Base-by-base conservation (phyloP, 2,329 filamentous ascomycete species). In the Fusarium avenaceum region DNA sequence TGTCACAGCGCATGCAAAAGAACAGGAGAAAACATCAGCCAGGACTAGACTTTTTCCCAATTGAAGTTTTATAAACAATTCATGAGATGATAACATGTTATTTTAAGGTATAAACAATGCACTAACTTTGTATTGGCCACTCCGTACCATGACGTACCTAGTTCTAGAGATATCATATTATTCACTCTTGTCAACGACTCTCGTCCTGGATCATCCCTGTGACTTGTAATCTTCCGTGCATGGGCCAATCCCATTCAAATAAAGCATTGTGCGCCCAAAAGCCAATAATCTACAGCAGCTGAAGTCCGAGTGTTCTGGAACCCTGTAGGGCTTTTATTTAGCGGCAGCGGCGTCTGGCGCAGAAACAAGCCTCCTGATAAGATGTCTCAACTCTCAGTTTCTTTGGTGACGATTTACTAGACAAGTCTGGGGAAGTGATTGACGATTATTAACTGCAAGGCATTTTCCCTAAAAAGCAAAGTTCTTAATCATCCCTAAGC, bases 301-400 rank as follows among this genome's bases (percentile, higher is more conserved):
- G 4, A 53, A 33, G 22, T 7, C 11, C 7, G 26, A 15, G 15
- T 11, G 28, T 43, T 57, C 47, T 43, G n/a, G 47, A 53, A 53
- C 47, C 28, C 38, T 53, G 47, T 6, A 57, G 15, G 24, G 14
- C 4, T n/a, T 13, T 24, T 22, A 5, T 30, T 43, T 43, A 35
- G 32, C 15, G 9, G 40, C 38, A 15, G 54, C 43, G 47, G 54
- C 38, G n/a, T 54, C 22, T 44, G 30, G 11, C 52, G 32, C 26
- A 44, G 54, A 44, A 28, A 13, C 7, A 57, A 30, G n/a, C 30
- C 38, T 35, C 8, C 35, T 10, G 17, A n/a, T 17, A n/a, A n/a
- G n/a, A 33, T 24, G 30, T 38, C 38, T 30, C 38, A 35, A n/a
- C 19, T 57, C n/a, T 54, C 39, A 35, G 15, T 35, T 15, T 35